Base-by-base conservation (phyloP, 768 basidiomycete species). In the Boletus rufocinnamomeus region DNA sequence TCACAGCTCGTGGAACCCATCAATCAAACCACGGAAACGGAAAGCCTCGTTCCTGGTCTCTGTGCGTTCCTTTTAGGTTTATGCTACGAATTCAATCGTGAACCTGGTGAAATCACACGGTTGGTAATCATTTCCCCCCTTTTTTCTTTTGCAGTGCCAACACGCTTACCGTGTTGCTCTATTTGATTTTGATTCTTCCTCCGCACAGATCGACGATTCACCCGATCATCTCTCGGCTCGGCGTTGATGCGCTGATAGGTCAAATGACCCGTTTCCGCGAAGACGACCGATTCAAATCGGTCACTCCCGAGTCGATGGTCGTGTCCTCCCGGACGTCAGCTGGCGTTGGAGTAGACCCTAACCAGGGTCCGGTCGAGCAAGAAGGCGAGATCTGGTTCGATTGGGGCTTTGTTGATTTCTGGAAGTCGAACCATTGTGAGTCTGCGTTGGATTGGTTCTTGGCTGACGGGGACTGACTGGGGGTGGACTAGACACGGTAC, bases 371-470 rank as follows among this genome's bases (percentile, higher is more conserved):
- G 30, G 59, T 60, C 21, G 76, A 78, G 52, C 85, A 85, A 60
- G 89, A 91, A 66, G 91, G 85, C 28, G 93, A 95, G 74, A 81
- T 97, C 40, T 98, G 97, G 97, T 91, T 98, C 69, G 95, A 98
- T 72, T 98, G 95, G 93, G 84, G 88, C 0, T 98, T 98, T 74
- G 86, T 97, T 7, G 97, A 99, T 73, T 99, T 98, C 72, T 95
- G 93, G 90, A 98, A 98, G 77, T 95, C 93, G 47, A 95, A 96
- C 69, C 97, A 95, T 69, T 93, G 96, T 96, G 66, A 70, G 91
- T 73, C 41, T 21, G 27, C 13, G 9, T 30, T 21, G 43, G 52
- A 47, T 58, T 50, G 25, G 11, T 61, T 51, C 7, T 44, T 7
- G 6, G 28, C 41, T 57, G 17, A 32, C 13, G 47, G 30, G 13